Evolutionary conservation across 2,329 filamentous ascomycete genomes (phyloP).

Genomic region (Diaporthe sp.): DNA sequence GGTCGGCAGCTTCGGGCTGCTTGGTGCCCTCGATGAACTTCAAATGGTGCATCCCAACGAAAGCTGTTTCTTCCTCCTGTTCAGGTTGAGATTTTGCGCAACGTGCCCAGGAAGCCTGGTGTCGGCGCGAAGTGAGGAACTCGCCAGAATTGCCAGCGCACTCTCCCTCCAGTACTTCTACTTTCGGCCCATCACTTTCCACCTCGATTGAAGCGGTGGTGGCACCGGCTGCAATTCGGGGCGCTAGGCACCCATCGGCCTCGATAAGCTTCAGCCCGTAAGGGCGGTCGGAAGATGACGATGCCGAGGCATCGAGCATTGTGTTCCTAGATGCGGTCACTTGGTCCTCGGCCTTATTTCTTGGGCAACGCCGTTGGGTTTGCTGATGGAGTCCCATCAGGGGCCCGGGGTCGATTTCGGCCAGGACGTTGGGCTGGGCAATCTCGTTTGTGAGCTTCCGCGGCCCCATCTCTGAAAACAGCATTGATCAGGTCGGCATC

Average conservation of each 20-base stretch:
- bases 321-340: not conserved
- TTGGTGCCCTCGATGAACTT: too few relatives aligned
- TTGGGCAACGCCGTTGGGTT: too few relatives aligned
- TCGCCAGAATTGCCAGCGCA: not conserved
- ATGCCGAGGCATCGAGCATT: too few relatives aligned
- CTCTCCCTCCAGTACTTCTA: not conserved
- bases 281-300: not conserved
- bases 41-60: too few relatives aligned
- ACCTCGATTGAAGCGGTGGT: too few relatives aligned
- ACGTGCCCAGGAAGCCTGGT: not conserved
- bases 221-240: too few relatives aligned
- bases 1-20: too few relatives aligned
- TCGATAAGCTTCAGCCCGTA: not conserved
- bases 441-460: too few relatives aligned
- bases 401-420: not conserved
- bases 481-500: not conserved
- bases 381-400: not conserved
- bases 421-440: not conserved
- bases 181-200: not conserved
- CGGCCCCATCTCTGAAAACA: not conserved
- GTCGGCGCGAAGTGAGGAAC: not conserved
- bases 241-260: not conserved
- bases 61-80: not conserved
- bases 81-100: too few relatives aligned
- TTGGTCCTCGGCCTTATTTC: too few relatives aligned